A percentile compares a stretch with the other conserved stretches of the same genome.
These are phyloP conservation scores for Ceratocystis eucalypticola DNA, from an alignment of 2,329 filamentous ascomycete genomes.

Conservation along the genomic window DNA sequence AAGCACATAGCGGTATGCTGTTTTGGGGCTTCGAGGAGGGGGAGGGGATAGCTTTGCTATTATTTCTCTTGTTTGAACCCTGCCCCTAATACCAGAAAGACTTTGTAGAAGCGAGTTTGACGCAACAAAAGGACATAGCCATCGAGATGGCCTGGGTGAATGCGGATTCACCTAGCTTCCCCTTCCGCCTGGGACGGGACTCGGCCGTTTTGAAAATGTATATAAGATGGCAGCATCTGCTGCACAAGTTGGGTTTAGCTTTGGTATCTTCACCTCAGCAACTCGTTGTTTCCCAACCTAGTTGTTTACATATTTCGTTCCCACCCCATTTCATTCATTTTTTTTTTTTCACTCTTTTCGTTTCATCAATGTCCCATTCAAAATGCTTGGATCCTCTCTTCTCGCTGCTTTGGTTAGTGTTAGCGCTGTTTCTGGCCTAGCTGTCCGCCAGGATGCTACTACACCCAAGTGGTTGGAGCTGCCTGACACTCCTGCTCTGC, in stretches of 20 bases:
- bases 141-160: not conserved
- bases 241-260: not conserved
- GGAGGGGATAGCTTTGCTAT: not conserved
- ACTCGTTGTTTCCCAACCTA: not conserved
- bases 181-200: not conserved
- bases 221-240: not conserved
- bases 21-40: not conserved
- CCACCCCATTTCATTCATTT: not conserved
- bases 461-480: constrained; percentile 26
- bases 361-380: not conserved
- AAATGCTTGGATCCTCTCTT: constrained; percentile 11
- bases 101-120: not conserved
- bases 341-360: not conserved
- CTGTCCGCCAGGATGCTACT: constrained; percentile 22
- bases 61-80: not conserved
- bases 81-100: not conserved
- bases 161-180: not conserved
- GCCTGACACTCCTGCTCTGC: constrained; percentile 29
- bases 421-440: constrained; percentile 19
- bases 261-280: constrained; percentile 1
- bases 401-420: constrained; percentile 8
- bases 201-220: not conserved
- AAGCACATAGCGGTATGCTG: not conserved
- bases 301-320: not conserved
- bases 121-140: not conserved